Evolutionary conservation across 805 yeast species (phyloP).

Genomic region (Nakazawaea peltata): DNA sequence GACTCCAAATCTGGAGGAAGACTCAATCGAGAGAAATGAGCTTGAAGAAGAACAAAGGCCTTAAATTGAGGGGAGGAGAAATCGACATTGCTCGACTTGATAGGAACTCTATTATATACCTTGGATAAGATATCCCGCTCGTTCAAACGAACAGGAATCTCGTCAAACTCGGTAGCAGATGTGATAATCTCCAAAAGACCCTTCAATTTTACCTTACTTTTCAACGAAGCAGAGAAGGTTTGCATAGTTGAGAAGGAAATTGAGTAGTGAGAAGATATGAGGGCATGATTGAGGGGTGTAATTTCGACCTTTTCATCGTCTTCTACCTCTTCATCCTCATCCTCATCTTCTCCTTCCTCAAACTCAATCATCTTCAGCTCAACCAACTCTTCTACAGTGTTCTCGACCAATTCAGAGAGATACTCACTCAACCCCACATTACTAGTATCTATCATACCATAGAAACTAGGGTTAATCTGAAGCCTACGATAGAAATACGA

Average conservation of each 20-base stretch:
- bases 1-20: conserved; percentile 53
- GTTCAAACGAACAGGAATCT: conserved; percentile 49
- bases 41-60: conserved; percentile 69
- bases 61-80: conserved; percentile 54
- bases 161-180: conserved; percentile 65
- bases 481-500: conserved; percentile 78
- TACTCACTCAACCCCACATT: conserved; percentile 70
- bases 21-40: conserved; percentile 62
- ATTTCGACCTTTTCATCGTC: conserved; percentile 35
- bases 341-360: conserved; percentile 29
- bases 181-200: conserved; percentile 59
- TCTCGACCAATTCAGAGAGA: conserved; percentile 78
- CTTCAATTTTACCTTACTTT: conserved; percentile 47
- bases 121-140: conserved; percentile 43
- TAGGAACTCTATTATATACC: conserved; percentile 54
- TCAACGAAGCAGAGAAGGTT: conserved; percentile 41
- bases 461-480: conserved; percentile 78
- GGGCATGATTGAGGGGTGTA: conserved; percentile 57
- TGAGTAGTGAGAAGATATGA: conserved; percentile 69
- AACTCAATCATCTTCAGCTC: conserved; percentile 58
- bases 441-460: conserved; percentile 63
- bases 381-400: conserved; percentile 51
- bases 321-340: conserved; percentile 25
- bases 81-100: conserved; percentile 32
- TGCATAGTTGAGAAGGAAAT: conserved; percentile 63